Conservation (phyloP, 1,284 basidiomycete genomes). For the Trichosporon asahii region DNA sequence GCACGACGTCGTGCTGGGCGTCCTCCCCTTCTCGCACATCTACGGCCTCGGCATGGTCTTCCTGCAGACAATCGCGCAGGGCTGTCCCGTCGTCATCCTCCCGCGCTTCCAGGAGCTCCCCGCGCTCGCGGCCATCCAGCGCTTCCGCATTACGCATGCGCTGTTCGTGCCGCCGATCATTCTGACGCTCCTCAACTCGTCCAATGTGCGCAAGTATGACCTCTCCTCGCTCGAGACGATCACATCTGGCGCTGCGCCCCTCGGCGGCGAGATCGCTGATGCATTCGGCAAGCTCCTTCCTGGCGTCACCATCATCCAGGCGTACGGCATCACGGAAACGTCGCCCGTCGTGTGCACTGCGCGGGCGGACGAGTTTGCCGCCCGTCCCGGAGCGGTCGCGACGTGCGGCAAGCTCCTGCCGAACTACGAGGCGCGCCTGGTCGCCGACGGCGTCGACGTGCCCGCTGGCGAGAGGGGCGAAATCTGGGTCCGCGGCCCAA, state of each 20-base stretch:
- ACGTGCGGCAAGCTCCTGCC: conserved; percentile 70
- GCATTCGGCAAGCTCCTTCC: conserved; percentile 31
- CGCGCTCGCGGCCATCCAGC: conserved; percentile 67
- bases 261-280: conserved; percentile 55
- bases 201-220: conserved; percentile 66
- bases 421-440: conserved; percentile 71
- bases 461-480: conserved; percentile 66
- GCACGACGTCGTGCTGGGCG: conserved; percentile 19
- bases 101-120: conserved; percentile 58
- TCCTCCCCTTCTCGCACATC: conserved; percentile 24
- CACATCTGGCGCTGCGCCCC: conserved; percentile 77
- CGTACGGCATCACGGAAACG: conserved; percentile 54
- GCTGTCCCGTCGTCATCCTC: conserved; percentile 65
- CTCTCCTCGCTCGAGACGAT: conserved; percentile 62
- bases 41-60: conserved; percentile 51
- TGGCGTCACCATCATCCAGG: conserved; percentile 39
- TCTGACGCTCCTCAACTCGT: conserved; percentile 55
- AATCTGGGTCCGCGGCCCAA: conserved; percentile 72
- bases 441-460: conserved; percentile 53
- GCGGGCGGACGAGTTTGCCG: conserved; percentile 30
- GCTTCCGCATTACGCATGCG: conserved; percentile 61
- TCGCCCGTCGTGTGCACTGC: conserved; percentile 45
- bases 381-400: conserved; percentile 56
- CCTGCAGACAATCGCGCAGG: conserved; percentile 60
- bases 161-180: conserved; percentile 82